Evolutionary conservation across 805 yeast genomes (phyloP), one percentile per base, ranked within the genome.

Genomic region (Gaillardinia entomophila): DNA sequence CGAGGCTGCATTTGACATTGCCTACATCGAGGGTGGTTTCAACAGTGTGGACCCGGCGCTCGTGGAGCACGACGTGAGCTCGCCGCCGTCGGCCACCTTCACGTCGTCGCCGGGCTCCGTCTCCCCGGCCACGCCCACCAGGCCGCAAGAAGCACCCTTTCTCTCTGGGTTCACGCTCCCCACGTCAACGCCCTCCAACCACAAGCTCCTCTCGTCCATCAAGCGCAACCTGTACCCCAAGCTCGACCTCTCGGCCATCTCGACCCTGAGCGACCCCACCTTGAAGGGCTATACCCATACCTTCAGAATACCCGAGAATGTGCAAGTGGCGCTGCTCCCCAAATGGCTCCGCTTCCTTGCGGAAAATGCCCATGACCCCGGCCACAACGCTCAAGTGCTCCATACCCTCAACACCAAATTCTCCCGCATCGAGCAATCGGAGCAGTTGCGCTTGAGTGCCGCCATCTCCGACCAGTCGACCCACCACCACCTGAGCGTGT

Each of bases 161-260:
- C 45, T 68, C 16, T 55, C 69, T 1, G 71, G 72, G 1, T 67
- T 68, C 43, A 53, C 62, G 8, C 46, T 68, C 17, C 74, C 74
- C 3, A 52, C 66, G 4, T 57, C 63, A 3, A 55, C 66, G 3
- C 60, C 64, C 19, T 49, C 59, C 15, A 51, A 54, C 28, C 57
- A 51, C 29, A 60, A 56, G 40, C 57, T 65, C 31, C 47, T 65
- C 13, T 51, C 57, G 27, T 51, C 63, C 0, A 55, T 66, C 35
- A 62, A 61, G 33, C 61, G 53, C 27, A 60, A 53, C 31, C 46
- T 48, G 3, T 37, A 53, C 10, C 60, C 60, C 3, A 45, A 43
- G 18, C 34, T 54, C 18, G 58, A 53, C 31, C 43, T 51, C 4
- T 13, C 36, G 3, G 34, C 32, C 12, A 34, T 39, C 6, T 16